These are phyloP conservation scores for Nevesoporus exiguus DNA, from an alignment of 768 basidiomycete species.

Conservation along the genomic window DNA sequence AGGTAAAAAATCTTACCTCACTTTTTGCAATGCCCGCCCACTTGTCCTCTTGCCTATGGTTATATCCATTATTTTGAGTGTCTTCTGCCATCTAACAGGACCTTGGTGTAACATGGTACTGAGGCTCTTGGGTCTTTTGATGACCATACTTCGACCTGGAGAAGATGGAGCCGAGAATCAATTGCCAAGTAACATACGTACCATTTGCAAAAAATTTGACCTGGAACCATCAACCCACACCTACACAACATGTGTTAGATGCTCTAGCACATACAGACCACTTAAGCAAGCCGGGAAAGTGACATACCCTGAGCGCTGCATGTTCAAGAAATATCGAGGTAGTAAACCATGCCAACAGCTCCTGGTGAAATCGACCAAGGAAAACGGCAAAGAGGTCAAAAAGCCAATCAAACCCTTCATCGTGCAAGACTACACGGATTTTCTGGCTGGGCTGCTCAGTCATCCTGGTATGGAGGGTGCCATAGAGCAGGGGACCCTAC, in stretches of 20 bases:
- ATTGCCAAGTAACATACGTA: background rate
- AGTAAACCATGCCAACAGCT: conserved; percentile 16
- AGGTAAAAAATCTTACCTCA: background rate
- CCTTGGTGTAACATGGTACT: background rate
- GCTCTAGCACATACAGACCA: background rate
- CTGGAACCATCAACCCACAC: no score
- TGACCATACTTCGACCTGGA: background rate
- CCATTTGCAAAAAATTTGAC: no score
- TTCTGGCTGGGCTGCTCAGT: conserved; percentile 26
- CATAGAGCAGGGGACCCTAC: conserved; percentile 20
- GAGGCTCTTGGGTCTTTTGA: background rate
- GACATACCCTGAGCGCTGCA: conserved; percentile 22
- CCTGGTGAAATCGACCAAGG: background rate
- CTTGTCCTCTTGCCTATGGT: background rate
- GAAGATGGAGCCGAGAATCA: background rate
- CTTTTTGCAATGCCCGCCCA: background rate
- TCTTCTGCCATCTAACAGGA: background rate
- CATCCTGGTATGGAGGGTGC: conserved; percentile 24
- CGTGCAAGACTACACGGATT: conserved; percentile 29
- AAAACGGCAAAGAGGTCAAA: background rate
- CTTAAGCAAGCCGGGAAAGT: background rate
- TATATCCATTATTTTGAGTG: background rate
- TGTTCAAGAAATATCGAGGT: conserved; percentile 8
- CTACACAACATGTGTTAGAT: background rate
- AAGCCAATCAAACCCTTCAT: conserved; percentile 16